These are phyloP conservation scores for Tricholoma furcatifolium DNA, from an alignment of 768 basidiomycete species.

Conservation along the genomic window DNA sequence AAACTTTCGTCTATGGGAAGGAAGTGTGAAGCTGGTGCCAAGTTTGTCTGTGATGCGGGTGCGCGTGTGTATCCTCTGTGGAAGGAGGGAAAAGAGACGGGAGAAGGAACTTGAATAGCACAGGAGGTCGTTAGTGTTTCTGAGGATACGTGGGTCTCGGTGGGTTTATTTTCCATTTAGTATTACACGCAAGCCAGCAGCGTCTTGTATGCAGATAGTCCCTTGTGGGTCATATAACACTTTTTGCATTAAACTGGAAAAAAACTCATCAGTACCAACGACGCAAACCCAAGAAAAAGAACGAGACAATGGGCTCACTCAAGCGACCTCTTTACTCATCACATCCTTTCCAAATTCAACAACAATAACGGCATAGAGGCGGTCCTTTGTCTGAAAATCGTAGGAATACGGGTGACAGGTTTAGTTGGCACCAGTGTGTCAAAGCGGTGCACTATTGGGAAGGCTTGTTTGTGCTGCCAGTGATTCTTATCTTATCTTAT, in stretches of 20 bases:
- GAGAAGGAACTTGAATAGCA: constrained; percentile 73
- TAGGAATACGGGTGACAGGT: constrained; percentile 74
- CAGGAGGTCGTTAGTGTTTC: constrained; percentile 60
- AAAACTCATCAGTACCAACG: not conserved
- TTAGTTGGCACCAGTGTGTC: constrained; percentile 76
- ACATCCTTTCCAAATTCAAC: constrained; percentile 65
- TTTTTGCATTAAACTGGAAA: constrained; percentile 69
- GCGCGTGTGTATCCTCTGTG: too few species aligned
- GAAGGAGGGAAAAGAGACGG: constrained; percentile 44
- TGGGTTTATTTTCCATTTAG: constrained; percentile 21
- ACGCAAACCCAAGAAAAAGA: constrained; percentile 1
- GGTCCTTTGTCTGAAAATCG: constrained; percentile 61
- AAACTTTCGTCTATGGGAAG: constrained; percentile 54
- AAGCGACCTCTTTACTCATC: constrained; percentile 42
- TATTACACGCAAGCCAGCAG: constrained; percentile 58
- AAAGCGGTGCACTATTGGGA: too few species aligned
- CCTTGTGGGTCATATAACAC: constrained; percentile 79
- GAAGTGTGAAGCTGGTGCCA: constrained; percentile 54
- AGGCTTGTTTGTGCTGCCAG: too few species aligned
- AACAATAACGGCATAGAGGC: constrained; percentile 79
- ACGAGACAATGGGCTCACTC: constrained; percentile 52
- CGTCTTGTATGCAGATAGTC: constrained; percentile 62
- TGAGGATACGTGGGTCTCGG: constrained; percentile 38
- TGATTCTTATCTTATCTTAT: too few species aligned
- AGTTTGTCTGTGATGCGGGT: constrained; percentile 26